These are phyloP conservation scores for Ogataea methanolica DNA, from an alignment of 805 yeast species.

Conservation along the genomic window DNA sequence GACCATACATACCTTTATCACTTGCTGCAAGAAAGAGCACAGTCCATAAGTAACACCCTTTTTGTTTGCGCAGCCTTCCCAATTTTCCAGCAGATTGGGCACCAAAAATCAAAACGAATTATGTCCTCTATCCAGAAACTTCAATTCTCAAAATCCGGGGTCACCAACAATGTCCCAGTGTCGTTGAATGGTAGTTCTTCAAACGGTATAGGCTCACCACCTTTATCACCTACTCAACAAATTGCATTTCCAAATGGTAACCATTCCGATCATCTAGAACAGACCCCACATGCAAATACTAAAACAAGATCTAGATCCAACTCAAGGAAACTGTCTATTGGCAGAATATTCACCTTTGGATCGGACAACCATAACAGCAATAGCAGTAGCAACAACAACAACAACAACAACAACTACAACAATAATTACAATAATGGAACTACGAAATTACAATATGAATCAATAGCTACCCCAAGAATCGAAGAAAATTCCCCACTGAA, in stretches of 20 bases:
- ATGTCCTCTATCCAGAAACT: no score
- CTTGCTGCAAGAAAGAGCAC: no score
- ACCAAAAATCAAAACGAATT: no score
- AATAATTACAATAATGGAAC: not conserved
- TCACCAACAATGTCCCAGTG: no score
- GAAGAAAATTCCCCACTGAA: constrained; percentile 15
- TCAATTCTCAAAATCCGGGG: no score
- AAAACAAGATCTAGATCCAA: constrained; percentile 36
- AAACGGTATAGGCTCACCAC: not conserved
- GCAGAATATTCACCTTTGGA: constrained; percentile 36
- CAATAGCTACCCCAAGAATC: constrained; percentile 13
- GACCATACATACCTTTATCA: no score
- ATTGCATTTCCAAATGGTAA: not conserved
- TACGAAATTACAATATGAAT: constrained; percentile 4
- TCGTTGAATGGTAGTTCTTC: not conserved
- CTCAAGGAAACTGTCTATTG: constrained; percentile 32
- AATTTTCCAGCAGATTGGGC: no score
- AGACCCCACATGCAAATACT: not conserved
- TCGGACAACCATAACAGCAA: constrained; percentile 11
- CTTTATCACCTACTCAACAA: not conserved
- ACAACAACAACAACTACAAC: not conserved
- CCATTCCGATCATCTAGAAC: not conserved
- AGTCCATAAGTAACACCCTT: no score
- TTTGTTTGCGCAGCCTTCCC: no score
- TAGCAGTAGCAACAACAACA: not conserved